Conservation (phyloP, 2,329 filamentous ascomycete species). For the Polychaeton citri region DNA sequence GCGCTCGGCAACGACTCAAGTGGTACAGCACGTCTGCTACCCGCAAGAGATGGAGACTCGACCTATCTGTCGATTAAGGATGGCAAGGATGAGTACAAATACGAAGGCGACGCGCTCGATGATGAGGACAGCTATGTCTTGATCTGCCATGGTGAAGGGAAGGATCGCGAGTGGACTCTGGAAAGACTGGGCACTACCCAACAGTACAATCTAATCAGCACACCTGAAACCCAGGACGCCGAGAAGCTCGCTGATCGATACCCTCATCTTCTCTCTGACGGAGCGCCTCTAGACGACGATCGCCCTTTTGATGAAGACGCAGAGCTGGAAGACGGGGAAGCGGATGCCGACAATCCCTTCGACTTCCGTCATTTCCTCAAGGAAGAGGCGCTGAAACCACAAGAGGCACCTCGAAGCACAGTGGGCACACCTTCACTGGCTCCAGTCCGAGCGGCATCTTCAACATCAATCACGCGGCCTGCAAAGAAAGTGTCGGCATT, state of each 20-base stretch:
- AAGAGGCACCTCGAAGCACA: neutral
- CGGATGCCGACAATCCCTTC: conserved; percentile 33
- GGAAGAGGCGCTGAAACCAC: neutral
- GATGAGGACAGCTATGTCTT: conserved; percentile 57
- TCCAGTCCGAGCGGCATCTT: conserved; percentile 6
- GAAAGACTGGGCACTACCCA: conserved; percentile 72
- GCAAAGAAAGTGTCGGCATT: conserved; percentile 5
- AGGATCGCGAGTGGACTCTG: conserved; percentile 29
- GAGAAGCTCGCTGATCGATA: conserved; percentile 53
- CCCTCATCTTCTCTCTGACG: conserved; percentile 34
- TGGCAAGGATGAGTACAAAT: conserved; percentile 23
- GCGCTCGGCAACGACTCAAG: neutral
- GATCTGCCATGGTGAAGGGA: conserved; percentile 12
- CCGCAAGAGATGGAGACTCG: neutral
- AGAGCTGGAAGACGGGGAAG: conserved; percentile 21
- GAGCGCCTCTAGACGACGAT: conserved; percentile 13
- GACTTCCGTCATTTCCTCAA: conserved; percentile 36
- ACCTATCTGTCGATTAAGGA: conserved; percentile 5
- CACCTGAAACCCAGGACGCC: conserved; percentile 51
- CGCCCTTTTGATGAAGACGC: conserved; percentile 18
- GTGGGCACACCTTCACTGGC: conserved; percentile 1
- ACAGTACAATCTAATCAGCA: conserved; percentile 70
- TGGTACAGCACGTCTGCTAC: conserved; percentile 2
- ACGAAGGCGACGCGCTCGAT: conserved; percentile 28
- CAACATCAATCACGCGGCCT: conserved; percentile 7